These are phyloP conservation scores for Clathrospora elynae DNA, from an alignment of 2,329 filamentous ascomycete genomes.

Conservation along the genomic window DNA sequence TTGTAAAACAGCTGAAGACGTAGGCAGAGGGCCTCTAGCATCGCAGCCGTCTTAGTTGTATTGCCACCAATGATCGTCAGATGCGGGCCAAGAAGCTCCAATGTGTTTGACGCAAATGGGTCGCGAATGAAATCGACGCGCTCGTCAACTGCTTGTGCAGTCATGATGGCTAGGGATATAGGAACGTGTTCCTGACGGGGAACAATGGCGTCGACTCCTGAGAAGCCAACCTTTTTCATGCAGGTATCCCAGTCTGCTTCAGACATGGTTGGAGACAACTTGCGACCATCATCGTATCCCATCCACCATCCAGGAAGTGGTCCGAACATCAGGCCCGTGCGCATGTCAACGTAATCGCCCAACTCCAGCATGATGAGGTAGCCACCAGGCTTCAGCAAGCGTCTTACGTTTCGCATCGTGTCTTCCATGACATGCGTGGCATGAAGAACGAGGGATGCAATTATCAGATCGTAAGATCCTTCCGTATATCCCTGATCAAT, in stretches of 20 bases:
- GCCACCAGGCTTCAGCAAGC: conserved; percentile 48
- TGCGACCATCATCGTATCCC: conserved; percentile 14
- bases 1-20: too few relatives aligned
- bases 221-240: neutral
- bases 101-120: conserved; percentile 2
- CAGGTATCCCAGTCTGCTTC: conserved; percentile 31
- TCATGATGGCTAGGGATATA: neutral
- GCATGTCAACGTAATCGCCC: conserved; percentile 2
- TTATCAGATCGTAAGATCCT: conserved; percentile 21
- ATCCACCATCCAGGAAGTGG: conserved; percentile 51
- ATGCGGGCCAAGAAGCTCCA: too few relatives aligned
- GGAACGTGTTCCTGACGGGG: neutral
- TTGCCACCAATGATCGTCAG: too few relatives aligned
- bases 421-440: conserved; percentile 13
- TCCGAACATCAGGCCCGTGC: conserved; percentile 36
- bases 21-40: too few relatives aligned
- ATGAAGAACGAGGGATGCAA: conserved; percentile 20
- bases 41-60: too few relatives aligned
- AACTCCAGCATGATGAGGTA: conserved; percentile 47
- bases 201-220: neutral
- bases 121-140: conserved; percentile 6
- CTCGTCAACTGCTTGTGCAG: conserved; percentile 8
- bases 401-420: conserved; percentile 16
- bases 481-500: conserved; percentile 16
- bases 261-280: too few relatives aligned